Evolutionary conservation across 2,329 filamentous ascomycete species (phyloP).

Genomic region (Cercospora beticola): DNA sequence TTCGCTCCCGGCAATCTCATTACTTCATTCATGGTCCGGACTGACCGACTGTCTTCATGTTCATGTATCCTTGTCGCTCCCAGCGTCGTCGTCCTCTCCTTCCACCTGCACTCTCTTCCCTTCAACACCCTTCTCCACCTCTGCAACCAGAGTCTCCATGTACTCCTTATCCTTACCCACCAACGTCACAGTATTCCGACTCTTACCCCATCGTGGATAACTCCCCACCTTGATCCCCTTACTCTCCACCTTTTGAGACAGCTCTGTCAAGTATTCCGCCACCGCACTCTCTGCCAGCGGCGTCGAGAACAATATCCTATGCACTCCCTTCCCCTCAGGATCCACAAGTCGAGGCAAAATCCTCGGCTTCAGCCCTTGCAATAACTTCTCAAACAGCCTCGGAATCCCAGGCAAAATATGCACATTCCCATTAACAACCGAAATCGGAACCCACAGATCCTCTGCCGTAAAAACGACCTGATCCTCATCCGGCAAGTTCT

Average conservation of each 20-base stretch:
- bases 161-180: slow-evolving; percentile 73
- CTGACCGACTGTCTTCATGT: neutral
- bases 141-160: slow-evolving; percentile 73
- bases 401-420: slow-evolving; percentile 93
- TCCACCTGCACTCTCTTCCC: slow-evolving; percentile 70
- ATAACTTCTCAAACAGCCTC: slow-evolving; percentile 73
- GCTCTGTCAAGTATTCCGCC: slow-evolving; percentile 75
- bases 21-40: neutral
- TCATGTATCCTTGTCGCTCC: slow-evolving; percentile 42
- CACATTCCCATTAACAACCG: slow-evolving; percentile 86
- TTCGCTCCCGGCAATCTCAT: neutral
- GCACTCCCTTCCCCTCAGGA: slow-evolving; percentile 76
- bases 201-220: slow-evolving; percentile 90
- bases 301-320: slow-evolving; percentile 79
- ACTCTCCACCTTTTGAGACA: slow-evolving; percentile 70
- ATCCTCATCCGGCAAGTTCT: slow-evolving; percentile 57
- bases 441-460: slow-evolving; percentile 86
- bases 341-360: slow-evolving; percentile 72
- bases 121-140: slow-evolving; percentile 74
- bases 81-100: slow-evolving; percentile 55
- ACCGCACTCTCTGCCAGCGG: slow-evolving; percentile 83
- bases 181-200: slow-evolving; percentile 83
- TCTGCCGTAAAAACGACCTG: slow-evolving; percentile 79
- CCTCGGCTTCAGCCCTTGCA: slow-evolving; percentile 72
- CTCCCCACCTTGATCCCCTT: slow-evolving; percentile 90